Evolutionary conservation across 495 filamentous ascomycete species (phyloP).

Genomic region (Xeromyces bisporus): DNA sequence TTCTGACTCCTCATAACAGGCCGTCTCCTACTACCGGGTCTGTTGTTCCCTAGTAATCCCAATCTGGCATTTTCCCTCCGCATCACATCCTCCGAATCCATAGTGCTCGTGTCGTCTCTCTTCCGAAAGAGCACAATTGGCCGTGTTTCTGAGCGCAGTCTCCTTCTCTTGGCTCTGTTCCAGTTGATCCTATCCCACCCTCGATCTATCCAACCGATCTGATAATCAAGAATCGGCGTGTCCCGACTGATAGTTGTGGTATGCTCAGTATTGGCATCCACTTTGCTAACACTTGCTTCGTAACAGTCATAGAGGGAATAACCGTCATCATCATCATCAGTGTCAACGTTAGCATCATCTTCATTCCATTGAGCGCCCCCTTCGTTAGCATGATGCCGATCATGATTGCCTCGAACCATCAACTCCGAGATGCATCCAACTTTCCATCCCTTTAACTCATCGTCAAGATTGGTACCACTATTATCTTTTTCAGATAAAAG

Average conservation of each 20-base stretch:
- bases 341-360: too few species aligned
- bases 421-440: neutral
- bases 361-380: neutral
- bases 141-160: neutral
- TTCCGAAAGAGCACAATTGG: constrained; percentile 5
- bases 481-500: too few species aligned
- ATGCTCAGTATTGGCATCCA: neutral
- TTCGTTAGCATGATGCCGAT: neutral
- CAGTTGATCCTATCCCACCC: too few species aligned
- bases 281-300: constrained; percentile 1
- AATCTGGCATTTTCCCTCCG: neutral
- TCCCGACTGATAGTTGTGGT: constrained; percentile 1
- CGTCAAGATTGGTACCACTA: neutral
- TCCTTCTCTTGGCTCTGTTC: neutral
- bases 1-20: constrained; percentile 13
- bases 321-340: neutral
- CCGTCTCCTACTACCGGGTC: constrained; percentile 2
- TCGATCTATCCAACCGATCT: constrained; percentile 8
- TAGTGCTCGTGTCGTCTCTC: too few species aligned
- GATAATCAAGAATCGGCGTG: constrained; percentile 10
- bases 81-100: neutral
- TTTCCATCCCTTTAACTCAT: constrained; percentile 4
- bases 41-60: neutral
- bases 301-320: constrained; percentile 8
- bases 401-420: neutral